Percentiles rank a stretch among this genome's conserved stretches.
Evolutionary conservation across 352 stramenopile species (phyloP).

Genomic region (Pilasporangium apinafurcum): DNA sequence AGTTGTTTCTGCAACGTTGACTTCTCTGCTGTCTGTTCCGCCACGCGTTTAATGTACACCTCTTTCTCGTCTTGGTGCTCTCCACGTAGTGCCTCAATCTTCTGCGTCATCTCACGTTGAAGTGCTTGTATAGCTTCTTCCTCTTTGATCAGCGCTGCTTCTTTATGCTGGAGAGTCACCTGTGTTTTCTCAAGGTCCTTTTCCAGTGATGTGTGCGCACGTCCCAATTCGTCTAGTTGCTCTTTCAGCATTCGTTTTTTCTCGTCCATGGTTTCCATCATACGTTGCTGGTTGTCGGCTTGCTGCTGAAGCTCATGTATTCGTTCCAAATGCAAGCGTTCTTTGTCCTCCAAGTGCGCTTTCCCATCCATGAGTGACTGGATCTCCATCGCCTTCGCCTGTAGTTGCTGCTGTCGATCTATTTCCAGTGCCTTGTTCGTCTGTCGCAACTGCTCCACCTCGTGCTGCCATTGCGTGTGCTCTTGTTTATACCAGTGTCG

Average conservation of each 20-base stretch:
- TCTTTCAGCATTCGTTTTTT: conserved; percentile 14
- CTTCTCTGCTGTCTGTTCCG: conserved; percentile 56
- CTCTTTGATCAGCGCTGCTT: conserved; percentile 22
- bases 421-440: conserved; percentile 24
- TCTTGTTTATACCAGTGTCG: conserved; percentile 12
- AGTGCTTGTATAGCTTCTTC: conserved; percentile 20
- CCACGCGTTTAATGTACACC: conserved; percentile 53
- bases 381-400: conserved; percentile 40
- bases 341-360: conserved; percentile 47
- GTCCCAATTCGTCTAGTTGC: conserved; percentile 27
- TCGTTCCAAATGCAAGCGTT: conserved; percentile 22
- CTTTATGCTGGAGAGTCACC: conserved; percentile 40
- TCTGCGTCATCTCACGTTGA: conserved; percentile 23
- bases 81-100: conserved; percentile 26
- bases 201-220: conserved; percentile 15
- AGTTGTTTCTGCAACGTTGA: conserved; percentile 43
- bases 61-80: conserved; percentile 44
- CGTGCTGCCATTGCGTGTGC: conserved; percentile 17
- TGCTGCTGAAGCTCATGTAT: conserved; percentile 32
- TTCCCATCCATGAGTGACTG: conserved; percentile 38
- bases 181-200: conserved; percentile 53
- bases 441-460: conserved; percentile 25
- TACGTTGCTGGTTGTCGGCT: conserved; percentile 24
- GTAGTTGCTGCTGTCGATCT: conserved; percentile 35
- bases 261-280: conserved; percentile 25